Evolutionary conservation across 805 yeast genomes (phyloP).

Genomic region (Saturnispora mendoncae): DNA sequence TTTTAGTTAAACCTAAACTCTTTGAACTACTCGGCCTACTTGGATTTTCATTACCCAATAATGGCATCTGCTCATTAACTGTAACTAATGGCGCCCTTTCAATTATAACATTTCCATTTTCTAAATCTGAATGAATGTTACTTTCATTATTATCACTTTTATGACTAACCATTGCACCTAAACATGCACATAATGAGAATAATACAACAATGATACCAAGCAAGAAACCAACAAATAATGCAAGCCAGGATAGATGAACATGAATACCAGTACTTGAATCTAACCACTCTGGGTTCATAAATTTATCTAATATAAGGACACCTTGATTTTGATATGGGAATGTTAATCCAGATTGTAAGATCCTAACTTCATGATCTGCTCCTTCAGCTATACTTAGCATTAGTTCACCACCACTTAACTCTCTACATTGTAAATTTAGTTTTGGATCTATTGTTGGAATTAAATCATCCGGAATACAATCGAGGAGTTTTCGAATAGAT

Average conservation of each 20-base stretch:
- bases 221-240: slow-evolving; percentile 58
- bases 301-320: slow-evolving; percentile 57
- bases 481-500: slow-evolving; percentile 37
- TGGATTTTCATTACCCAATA: slow-evolving; percentile 4
- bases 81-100: slow-evolving; percentile 5
- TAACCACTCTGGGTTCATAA: slow-evolving; percentile 59
- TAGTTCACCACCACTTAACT: slow-evolving; percentile 30
- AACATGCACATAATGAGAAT: slow-evolving; percentile 28
- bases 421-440: slow-evolving; percentile 38
- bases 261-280: slow-evolving; percentile 36
- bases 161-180: slow-evolving; percentile 28
- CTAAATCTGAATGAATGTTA: not conserved
- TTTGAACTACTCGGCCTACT: too few species aligned
- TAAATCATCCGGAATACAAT: slow-evolving; percentile 34
- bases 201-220: slow-evolving; percentile 44
- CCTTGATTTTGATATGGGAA: slow-evolving; percentile 33
- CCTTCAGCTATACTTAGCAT: slow-evolving; percentile 39
- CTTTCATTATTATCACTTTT: not conserved
- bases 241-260: slow-evolving; percentile 56
- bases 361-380: slow-evolving; percentile 46
- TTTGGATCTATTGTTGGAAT: slow-evolving; percentile 37
- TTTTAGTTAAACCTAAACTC: not conserved
- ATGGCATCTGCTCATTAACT: slow-evolving; percentile 12
- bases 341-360: slow-evolving; percentile 57
- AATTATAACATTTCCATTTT: not conserved